Evolutionary conservation across 1,139 yeast genomes (phyloP).

Genomic region (Suhomyces choctaworum): DNA sequence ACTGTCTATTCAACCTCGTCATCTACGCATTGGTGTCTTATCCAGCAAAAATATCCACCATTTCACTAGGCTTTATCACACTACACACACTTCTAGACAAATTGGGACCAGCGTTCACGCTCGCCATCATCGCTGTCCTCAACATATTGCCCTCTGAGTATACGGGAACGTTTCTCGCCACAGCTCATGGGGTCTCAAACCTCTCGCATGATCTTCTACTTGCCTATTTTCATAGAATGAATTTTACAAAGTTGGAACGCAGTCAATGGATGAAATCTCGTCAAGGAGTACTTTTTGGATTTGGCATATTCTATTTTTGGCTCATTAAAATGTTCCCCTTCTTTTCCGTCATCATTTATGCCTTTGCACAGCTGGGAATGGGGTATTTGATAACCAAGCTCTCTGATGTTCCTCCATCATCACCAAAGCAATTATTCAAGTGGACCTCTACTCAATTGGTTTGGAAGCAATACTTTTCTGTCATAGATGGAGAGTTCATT

Average conservation of each 20-base stretch:
- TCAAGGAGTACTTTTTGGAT: conserved; percentile 60
- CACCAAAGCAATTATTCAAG: conserved; percentile 22
- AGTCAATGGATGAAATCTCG: conserved; percentile 56
- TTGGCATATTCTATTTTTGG: conserved; percentile 51
- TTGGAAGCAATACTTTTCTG: conserved; percentile 25
- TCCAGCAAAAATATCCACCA: conserved; percentile 40
- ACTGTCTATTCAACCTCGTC: conserved; percentile 14
- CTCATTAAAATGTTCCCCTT: conserved; percentile 44
- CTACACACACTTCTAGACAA: conserved; percentile 46
- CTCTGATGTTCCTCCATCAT: conserved; percentile 51
- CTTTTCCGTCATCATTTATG: conserved; percentile 50
- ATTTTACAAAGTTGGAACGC: conserved; percentile 46
- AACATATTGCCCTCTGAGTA: conserved; percentile 34
- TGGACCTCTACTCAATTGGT: conserved; percentile 38
- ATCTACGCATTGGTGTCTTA: conserved; percentile 15
- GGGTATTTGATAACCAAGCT: conserved; percentile 58
- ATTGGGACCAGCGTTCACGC: conserved; percentile 50
- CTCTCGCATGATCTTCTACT: conserved; percentile 48
- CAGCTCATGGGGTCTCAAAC: conserved; percentile 49
- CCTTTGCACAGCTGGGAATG: conserved; percentile 55
- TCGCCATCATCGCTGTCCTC: conserved; percentile 34
- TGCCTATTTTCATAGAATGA: conserved; percentile 54
- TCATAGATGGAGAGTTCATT: conserved; percentile 19
- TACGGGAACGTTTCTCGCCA: conserved; percentile 38
- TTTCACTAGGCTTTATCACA: conserved; percentile 43